Evolutionary conservation across 2,329 filamentous ascomycete genomes (phyloP), one percentile per base, ranked within the genome.

Genomic region (Aspergillus caelatus): DNA sequence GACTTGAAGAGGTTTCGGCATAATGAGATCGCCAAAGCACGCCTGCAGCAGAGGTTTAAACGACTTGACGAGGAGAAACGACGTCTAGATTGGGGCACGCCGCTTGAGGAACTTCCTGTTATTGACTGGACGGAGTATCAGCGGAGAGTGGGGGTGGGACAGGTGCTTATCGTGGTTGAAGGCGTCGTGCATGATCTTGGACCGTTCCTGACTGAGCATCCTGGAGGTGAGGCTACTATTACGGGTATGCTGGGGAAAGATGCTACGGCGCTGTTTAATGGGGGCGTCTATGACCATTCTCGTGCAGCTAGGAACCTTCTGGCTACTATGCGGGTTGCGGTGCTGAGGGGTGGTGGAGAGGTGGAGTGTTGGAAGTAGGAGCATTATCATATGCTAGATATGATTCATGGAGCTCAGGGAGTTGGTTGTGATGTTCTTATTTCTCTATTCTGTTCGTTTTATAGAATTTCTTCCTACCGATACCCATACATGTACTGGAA

Each of bases 101-200:
- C 57, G 8, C 14, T 59, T 2, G 45, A 19, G 6, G 19, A 52
- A n/a, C 45, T 59, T n/a, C 46, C 57, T 23, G 57, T 59, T 16
- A 59, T 59, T 28, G 57, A 43, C 19, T 59, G 57, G 57, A 45
- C 23, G 21, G 57, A 59, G 26, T 59, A 52, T 39, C 57, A 28
- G 21, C 19, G n/a, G 28, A 48, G 30, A 32, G 57, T 53, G 12
- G n/a, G 11, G 7, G 9, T n/a, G 43, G 57, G 57, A 6, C 19
- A 59, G 8, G 28, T 36, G 34, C 46, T 60, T 23, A 21, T 60
- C 5, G 19, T 41, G 12, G n/a, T 60, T 19, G 58, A 48, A 14
- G 58, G 48, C 26, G 46, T 54, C 23, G 26, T 60, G 19, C 58
- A 60, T 43, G 58, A 60, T 19, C 23, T 60, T 4, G 23, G 12